Conservation (phyloP, 768 basidiomycete species). For the Boletus rubroflammeus region DNA sequence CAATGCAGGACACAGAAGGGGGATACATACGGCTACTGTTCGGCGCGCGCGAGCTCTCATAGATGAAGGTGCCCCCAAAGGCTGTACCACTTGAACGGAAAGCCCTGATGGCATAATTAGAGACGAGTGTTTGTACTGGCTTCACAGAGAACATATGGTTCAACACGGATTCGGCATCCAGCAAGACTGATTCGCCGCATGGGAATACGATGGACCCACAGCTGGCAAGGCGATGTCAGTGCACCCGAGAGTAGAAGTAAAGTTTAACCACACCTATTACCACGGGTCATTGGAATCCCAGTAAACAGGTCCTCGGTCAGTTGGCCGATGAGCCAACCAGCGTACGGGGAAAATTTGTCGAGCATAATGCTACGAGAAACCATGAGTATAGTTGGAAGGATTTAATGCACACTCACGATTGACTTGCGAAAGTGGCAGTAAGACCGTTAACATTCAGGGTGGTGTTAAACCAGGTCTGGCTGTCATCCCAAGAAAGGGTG, state of each 20-base stretch:
- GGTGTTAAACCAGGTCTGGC: slow-evolving; percentile 15
- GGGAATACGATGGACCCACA: slow-evolving; percentile 10
- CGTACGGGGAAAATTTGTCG: not conserved
- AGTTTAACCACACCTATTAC: not conserved
- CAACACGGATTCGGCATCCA: slow-evolving; percentile 7
- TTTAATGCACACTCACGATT: not conserved
- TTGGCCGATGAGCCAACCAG: not conserved
- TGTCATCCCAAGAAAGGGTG: slow-evolving; percentile 13
- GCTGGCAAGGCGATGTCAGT: not conserved
- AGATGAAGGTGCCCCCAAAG: slow-evolving; percentile 1
- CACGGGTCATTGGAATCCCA: slow-evolving; percentile 13
- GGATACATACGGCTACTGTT: slow-evolving; percentile 5
- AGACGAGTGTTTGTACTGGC: slow-evolving; percentile 4
- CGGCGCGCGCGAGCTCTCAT: not conserved
- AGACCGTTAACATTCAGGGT: slow-evolving; percentile 5
- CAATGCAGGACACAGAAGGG: not conserved
- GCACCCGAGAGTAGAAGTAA: not conserved
- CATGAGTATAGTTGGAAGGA: not conserved
- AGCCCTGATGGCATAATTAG: slow-evolving; percentile 5
- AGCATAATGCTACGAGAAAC: not conserved
- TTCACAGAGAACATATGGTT: slow-evolving; percentile 16
- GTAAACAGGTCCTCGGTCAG: slow-evolving; percentile 10
- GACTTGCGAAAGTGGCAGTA: slow-evolving; percentile 1
- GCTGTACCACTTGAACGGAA: not conserved
- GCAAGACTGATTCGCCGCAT: slow-evolving; percentile 5